phyloP scores from a whole-genome alignment of 1,284 basidiomycete genomes.

The Trichosporon ovoides region DNA sequence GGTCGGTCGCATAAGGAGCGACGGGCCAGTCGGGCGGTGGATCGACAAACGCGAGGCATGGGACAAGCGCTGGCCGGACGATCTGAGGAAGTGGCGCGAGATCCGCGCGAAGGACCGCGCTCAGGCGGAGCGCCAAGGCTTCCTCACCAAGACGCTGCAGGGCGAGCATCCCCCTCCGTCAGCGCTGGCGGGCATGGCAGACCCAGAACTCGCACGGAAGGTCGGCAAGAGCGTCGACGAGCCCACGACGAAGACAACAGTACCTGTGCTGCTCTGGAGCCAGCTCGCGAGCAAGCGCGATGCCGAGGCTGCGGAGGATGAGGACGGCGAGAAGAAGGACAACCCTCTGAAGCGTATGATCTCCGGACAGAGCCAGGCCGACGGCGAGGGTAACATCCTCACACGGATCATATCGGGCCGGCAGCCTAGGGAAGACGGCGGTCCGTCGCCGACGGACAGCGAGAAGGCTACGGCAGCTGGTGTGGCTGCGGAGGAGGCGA shows the following conservation, averaged over 20 bases:
- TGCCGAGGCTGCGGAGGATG: constrained; percentile 27
- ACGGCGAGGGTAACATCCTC: background rate
- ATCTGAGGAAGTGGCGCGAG: constrained; percentile 34
- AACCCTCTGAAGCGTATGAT: too few species aligned
- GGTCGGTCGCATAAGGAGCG: constrained; percentile 40
- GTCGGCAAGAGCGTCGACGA: constrained; percentile 44
- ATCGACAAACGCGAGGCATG: constrained; percentile 35
- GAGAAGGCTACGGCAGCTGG: background rate
- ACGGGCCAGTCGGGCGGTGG: constrained; percentile 45
- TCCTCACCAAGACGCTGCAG: constrained; percentile 38
- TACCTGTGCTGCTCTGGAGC: constrained; percentile 40
- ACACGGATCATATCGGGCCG: background rate
- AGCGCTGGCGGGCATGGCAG: constrained; percentile 37
- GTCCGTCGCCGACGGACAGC: background rate
- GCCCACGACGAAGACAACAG: constrained; percentile 30
- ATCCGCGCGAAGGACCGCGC: constrained; percentile 30
- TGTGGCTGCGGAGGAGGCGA: background rate
- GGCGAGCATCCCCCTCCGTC: constrained; percentile 41
- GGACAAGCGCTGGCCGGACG: constrained; percentile 38
- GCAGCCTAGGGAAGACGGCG: background rate
- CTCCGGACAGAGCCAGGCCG: too few species aligned
- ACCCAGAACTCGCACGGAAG: constrained; percentile 33
- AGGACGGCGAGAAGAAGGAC: constrained; percentile 1
- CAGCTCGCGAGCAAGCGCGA: constrained; percentile 36
- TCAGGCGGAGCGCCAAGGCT: constrained; percentile 36